A percentile compares a stretch with the other conserved stretches of the same genome.
Conservation (phyloP, 108 stramenopile genomes). For the Skeletonema grethae region DNA sequence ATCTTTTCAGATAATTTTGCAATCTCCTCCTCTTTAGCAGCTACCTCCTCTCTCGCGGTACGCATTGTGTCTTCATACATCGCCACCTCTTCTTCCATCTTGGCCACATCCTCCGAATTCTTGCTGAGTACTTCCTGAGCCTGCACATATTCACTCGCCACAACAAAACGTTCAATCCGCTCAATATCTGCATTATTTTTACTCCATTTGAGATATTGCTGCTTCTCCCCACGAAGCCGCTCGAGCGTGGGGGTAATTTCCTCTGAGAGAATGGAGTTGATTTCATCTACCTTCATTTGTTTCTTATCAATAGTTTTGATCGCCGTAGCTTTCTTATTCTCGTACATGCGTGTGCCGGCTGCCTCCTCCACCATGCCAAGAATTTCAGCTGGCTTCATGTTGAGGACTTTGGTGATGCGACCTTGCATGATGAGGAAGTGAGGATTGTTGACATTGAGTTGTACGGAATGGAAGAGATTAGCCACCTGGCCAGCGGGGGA, state of each 20-base stretch:
- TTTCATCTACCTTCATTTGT: slow-evolving; percentile 96
- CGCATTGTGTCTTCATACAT: slow-evolving; percentile 51
- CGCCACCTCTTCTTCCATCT: slow-evolving; percentile 65
- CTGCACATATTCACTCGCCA: slow-evolving; percentile 84
- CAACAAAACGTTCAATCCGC: slow-evolving; percentile 91
- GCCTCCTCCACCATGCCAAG: slow-evolving; percentile 99
- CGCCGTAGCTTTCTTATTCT: slow-evolving; percentile 94
- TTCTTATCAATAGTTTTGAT: slow-evolving; percentile 99
- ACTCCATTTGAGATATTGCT: slow-evolving; percentile 94
- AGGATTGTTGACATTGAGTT: slow-evolving; percentile 99
- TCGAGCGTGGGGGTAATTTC: slow-evolving; percentile 99
- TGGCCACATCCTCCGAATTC: slow-evolving; percentile 61
- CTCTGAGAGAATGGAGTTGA: slow-evolving; percentile 91
- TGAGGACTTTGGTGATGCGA: slow-evolving; percentile 97
- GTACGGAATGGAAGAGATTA: slow-evolving; percentile 99
- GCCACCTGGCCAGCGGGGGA: slow-evolving; percentile 94
- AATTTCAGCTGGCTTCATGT: slow-evolving; percentile 99
- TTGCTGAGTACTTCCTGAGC: slow-evolving; percentile 67
- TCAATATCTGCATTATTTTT: slow-evolving; percentile 96
- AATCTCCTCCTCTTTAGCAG: slow-evolving; percentile 70
- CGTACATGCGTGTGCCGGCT: slow-evolving; percentile 99
- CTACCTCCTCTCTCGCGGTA: slow-evolving; percentile 45
- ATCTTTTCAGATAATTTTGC: slow-evolving; percentile 47
- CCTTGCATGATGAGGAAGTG: slow-evolving; percentile 99
- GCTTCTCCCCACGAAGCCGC: slow-evolving; percentile 92